Evolutionary conservation across 1,284 basidiomycete genomes (phyloP), one percentile per base, ranked within the genome.

Genomic region (Pseudozyma hubeiensis): DNA sequence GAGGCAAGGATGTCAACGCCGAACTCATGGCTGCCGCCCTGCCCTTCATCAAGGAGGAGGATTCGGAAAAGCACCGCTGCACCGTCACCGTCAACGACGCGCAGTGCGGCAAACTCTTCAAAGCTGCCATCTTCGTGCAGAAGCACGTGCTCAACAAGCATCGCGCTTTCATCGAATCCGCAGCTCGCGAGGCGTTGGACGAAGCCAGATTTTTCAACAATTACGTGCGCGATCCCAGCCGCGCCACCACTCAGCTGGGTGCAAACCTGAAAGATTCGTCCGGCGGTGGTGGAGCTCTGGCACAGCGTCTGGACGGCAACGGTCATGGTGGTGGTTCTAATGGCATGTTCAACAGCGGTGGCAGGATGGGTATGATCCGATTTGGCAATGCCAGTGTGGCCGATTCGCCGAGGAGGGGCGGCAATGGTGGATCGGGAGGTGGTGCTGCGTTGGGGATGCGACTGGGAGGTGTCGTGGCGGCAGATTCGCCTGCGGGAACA

Each of bases 101-200:
- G 1, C 64, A 74, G 35, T 83, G 81, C 31, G 73, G 73, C 50
- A 83, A 83, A 61, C 73, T 78, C 8, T 83, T 83, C 71, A 80
- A 77, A 49, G 78, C 77, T 16, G 58, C 58, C 17, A 62, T 66
- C 35, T 82, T 81, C 59, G 77, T 80, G 4, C 76, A 77, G 57
- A 82, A 83, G 77, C 81, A 83, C 49, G 62, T 83, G 2, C 50
- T 72, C 39, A 82, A 81, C 64, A 82, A 81, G 61, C 81, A 83
- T 50, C 53, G 65, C 24, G 63, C 51, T 2, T 62, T 77, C 24
- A 64, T 81, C 47, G 74, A 79, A 34, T 8, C 37, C 3, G 31
- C 45, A 7, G 65, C 63, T 1, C 34, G 40, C 3, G 52, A 46
- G 24, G 37, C 57, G 40, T 31, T 75, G 49, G 48, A 73, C 8